Conservation (phyloP, 768 basidiomycete species). For the Melanogaster broomeanus region DNA sequence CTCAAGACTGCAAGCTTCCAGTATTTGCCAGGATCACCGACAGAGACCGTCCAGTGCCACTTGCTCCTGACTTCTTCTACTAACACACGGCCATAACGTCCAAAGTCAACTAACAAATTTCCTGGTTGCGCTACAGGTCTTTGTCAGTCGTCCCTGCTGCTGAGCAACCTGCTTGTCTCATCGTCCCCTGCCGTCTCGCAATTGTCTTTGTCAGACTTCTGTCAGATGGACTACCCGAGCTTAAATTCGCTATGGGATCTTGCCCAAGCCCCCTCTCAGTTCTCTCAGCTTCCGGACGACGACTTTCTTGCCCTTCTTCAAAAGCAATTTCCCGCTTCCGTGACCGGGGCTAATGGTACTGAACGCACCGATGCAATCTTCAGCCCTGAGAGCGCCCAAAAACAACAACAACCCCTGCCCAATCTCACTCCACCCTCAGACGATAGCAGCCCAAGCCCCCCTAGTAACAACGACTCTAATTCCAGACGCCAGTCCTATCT, state of each 20-base stretch:
- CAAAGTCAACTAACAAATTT: not conserved
- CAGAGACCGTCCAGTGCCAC: not conserved
- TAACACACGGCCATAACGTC: not conserved
- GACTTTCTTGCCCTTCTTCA: conserved; percentile 78
- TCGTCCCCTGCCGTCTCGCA: not conserved
- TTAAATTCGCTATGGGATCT: conserved; percentile 67
- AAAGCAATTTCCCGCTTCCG: conserved; percentile 62
- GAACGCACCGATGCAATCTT: conserved; percentile 43
- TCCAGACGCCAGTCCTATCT: conserved; percentile 23
- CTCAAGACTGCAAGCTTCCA: not conserved
- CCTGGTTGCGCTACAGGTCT: not conserved
- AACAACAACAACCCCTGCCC: conserved; percentile 44
- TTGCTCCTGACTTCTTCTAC: conserved; percentile 3
- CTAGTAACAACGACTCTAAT: conserved; percentile 40
- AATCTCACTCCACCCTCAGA: conserved; percentile 66
- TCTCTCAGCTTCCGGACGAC: conserved; percentile 69
- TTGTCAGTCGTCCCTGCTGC: not conserved
- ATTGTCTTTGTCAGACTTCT: not conserved
- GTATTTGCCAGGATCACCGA: conserved; percentile 7
- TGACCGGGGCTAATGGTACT: conserved; percentile 18
- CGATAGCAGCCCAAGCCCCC: conserved; percentile 80
- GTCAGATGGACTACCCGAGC: conserved; percentile 37
- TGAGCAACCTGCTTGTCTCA: not conserved
- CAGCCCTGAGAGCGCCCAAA: conserved; percentile 60
- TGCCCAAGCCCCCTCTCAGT: conserved; percentile 50